These are phyloP conservation scores for Thielaviopsis ethacetica DNA, from an alignment of 2,329 filamentous ascomycete species.

Conservation along the genomic window DNA sequence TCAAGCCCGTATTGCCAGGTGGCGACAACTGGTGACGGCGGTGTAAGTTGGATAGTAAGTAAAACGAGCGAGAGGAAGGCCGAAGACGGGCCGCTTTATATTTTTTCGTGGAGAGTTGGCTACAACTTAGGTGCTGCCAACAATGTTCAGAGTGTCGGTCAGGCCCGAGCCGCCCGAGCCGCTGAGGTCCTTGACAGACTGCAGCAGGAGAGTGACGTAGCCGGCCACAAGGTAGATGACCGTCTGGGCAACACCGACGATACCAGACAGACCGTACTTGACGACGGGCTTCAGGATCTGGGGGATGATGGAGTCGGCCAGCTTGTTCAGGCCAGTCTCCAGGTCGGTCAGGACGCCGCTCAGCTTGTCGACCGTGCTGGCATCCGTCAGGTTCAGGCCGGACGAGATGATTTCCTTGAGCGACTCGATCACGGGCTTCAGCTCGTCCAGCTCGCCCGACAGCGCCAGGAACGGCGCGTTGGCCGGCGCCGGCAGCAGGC, in stretches of 20 bases:
- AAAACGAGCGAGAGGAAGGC: neutral
- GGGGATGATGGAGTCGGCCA: slow-evolving; percentile 3
- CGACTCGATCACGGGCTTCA: neutral
- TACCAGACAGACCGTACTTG: slow-evolving; percentile 3
- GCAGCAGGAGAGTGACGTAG: neutral
- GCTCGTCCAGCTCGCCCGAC: neutral
- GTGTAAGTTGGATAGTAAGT: neutral
- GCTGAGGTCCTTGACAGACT: slow-evolving; percentile 2
- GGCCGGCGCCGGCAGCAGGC: neutral
- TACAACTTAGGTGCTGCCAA: neutral
- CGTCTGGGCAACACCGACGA: slow-evolving; percentile 1
- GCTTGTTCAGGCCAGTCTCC: neutral
- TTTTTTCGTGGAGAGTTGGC: neutral
- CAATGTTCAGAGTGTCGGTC: neutral
- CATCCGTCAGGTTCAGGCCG: neutral
- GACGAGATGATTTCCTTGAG: neutral
- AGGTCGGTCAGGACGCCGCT: slow-evolving; percentile 1
- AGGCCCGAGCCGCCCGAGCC: neutral
- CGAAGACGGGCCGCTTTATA: too few relatives aligned
- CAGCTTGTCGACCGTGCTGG: neutral
- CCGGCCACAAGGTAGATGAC: neutral
- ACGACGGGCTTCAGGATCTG: neutral
- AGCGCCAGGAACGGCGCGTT: slow-evolving; percentile 2
- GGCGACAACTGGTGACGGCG: neutral
- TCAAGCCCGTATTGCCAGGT: neutral